These are phyloP conservation scores for Aechmea fasciata DNA, from an alignment of 176 grass and related monocot species.

Conservation along the genomic window DNA sequence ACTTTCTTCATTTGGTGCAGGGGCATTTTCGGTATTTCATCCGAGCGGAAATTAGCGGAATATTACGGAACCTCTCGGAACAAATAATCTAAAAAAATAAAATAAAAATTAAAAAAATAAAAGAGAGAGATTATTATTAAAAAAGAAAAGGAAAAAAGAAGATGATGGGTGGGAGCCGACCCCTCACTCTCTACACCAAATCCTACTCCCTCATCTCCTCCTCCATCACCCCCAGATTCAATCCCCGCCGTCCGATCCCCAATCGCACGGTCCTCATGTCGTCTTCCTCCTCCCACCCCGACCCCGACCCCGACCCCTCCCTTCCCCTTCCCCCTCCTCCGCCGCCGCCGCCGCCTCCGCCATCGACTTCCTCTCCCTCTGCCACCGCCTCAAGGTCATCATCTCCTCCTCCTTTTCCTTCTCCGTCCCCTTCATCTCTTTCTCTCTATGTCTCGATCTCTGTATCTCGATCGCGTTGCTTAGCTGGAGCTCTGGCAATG, in stretches of 20 bases:
- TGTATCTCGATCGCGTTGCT: not conserved
- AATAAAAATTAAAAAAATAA: too few relatives aligned
- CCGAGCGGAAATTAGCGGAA: too few relatives aligned
- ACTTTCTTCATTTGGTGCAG: too few relatives aligned
- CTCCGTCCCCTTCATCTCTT: constrained; percentile 6
- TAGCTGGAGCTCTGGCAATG: not conserved
- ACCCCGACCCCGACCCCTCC: constrained; percentile 2
- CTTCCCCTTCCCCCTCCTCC: constrained; percentile 4
- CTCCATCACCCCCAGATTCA: constrained; percentile 4
- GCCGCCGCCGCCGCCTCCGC: constrained; percentile 26
- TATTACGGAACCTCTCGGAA: too few relatives aligned
- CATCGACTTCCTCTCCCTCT: constrained; percentile 96
- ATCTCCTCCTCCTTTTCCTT: not conserved
- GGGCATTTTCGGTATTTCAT: too few relatives aligned
- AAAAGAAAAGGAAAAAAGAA: not conserved
- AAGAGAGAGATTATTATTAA: not conserved
- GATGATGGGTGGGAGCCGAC: constrained; percentile 57
- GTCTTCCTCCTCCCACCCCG: constrained; percentile 30
- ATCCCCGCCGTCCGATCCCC: constrained; percentile 20
- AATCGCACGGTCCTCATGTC: constrained; percentile 46
- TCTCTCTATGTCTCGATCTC: not conserved
- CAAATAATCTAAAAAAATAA: too few relatives aligned
- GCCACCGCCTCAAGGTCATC: constrained; percentile 85
- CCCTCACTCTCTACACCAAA: constrained; percentile 43
- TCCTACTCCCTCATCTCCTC: constrained; percentile 16